A percentile compares a stretch with the other conserved stretches of the same genome.
Evolutionary conservation across 75 land plant genomes (phyloP).

Genomic region (Chamaecyparis obtusa): DNA sequence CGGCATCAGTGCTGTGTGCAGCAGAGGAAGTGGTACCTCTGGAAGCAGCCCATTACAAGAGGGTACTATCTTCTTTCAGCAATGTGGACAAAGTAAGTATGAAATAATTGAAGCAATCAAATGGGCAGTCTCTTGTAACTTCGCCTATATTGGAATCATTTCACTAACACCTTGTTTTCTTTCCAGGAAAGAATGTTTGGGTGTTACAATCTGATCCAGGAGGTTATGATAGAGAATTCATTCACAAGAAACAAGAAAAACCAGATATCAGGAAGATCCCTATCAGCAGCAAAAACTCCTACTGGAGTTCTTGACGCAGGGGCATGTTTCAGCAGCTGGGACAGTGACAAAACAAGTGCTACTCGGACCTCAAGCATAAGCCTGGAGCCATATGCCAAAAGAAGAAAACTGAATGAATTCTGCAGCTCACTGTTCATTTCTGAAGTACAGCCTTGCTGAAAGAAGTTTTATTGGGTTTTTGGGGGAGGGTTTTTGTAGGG

Average conservation of each 20-base stretch:
- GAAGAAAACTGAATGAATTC: conserved; percentile 20
- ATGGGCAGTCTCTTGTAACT: background rate
- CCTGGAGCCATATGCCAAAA: conserved; percentile 22
- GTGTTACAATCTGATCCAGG: conserved; percentile 12
- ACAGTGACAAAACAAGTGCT: conserved; percentile 14
- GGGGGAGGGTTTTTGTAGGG: background rate
- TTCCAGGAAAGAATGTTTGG: conserved; percentile 11
- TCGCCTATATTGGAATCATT: background rate
- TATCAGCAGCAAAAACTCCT: conserved; percentile 19
- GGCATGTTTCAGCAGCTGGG: conserved; percentile 25
- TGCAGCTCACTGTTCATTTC: conserved; percentile 2
- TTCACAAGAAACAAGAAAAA: background rate
- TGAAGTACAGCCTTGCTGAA: conserved; percentile 1
- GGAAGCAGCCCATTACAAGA: conserved; percentile 22
- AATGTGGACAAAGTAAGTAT: conserved; percentile 44
- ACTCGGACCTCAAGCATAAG: conserved; percentile 7
- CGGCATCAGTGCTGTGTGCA: conserved; percentile 42
- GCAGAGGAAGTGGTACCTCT: conserved; percentile 47
- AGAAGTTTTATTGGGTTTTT: background rate
- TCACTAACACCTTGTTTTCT: background rate
- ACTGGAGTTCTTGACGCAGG: conserved; percentile 72
- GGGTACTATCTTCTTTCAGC: conserved; percentile 35
- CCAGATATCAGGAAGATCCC: background rate
- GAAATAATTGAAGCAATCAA: background rate
- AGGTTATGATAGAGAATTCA: background rate